Base-by-base conservation (phyloP, 257 asterid species). In the Pogostemon cablin region DNA sequence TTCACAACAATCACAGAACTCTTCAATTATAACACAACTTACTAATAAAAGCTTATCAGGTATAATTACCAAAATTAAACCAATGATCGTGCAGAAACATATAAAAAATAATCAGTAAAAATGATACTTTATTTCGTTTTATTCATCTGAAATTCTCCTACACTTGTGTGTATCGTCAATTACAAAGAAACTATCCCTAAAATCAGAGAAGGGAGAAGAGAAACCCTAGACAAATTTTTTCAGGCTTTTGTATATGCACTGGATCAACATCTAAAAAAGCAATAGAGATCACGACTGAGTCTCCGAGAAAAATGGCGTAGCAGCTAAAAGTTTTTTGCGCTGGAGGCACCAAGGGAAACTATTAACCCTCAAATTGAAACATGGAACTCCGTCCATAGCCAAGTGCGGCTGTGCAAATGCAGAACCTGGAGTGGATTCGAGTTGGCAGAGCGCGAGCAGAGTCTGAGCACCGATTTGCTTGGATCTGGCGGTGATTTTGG, bases 401-500 rank as follows among this genome's bases (percentile, higher is more conserved):
- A 78, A 44, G 58, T 38, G 71, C 11, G 55, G 73, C 73, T 57
- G 82, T 1, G 71, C 4, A 47, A 67, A 70, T 4, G 82, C 41
- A 32, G 82, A 56, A 53, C 43, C 85, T 1, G 86, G 65, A 56
- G 49, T 25, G 50, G 80, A 55, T 32, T 82, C 55, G 46, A 83
- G 77, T 64, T 86, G 90, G 67, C 67, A 55, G 39, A 84, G 80
- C 43, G 85, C 82, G 41, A 86, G 69, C 72, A 77, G 79, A 8
- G 85, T 58, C 64, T 70, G 75, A 9, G 79, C 81, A 3, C 72
- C 79, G 65, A 77, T 76, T 67, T 84, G 68, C 38, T 80, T 84
- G 41, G 92, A 86, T 81, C 86, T 86, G 4, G 90, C 96, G 0
- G 86, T 78, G 68, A 86, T 88, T 60, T 85, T 90, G 34, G 95